phyloP scores from a whole-genome alignment of 352 stramenopile species.

The Pilasporangium apinafurcum region DNA sequence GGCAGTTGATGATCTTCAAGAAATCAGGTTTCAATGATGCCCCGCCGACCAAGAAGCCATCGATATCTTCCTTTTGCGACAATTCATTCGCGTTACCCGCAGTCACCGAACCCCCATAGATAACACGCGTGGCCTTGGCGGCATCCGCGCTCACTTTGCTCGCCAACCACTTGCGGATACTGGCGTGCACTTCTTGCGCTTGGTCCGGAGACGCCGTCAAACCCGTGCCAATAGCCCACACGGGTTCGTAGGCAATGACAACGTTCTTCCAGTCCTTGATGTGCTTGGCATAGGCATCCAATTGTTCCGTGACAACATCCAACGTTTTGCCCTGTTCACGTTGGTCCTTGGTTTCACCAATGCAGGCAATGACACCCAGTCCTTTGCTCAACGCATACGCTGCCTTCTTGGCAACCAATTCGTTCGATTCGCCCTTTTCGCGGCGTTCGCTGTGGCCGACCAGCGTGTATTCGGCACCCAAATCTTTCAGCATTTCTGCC shows the following conservation, averaged over 20 bases:
- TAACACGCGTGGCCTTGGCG: conserved; percentile 91
- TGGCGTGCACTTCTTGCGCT: conserved; percentile 95
- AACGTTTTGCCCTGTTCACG: conserved; percentile 92
- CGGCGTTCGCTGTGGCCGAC: conserved; percentile 96
- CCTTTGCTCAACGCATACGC: conserved; percentile 91
- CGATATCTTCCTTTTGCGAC: conserved; percentile 94
- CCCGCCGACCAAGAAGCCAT: conserved; percentile 98
- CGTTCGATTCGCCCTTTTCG: conserved; percentile 89
- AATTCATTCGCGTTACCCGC: conserved; percentile 90
- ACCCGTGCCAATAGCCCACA: conserved; percentile 98
- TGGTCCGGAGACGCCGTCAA: conserved; percentile 97
- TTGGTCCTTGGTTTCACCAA: conserved; percentile 95
- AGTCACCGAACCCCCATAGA: conserved; percentile 97
- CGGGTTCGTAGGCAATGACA: conserved; percentile 96
- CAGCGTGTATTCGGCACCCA: conserved; percentile 94
- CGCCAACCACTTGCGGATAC: conserved; percentile 92
- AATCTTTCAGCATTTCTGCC: conserved; percentile 96
- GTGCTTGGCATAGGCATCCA: conserved; percentile 86
- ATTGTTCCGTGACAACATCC: conserved; percentile 90
- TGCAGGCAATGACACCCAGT: conserved; percentile 95
- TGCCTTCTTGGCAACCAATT: conserved; percentile 92
- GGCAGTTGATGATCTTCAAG: conserved; percentile 94
- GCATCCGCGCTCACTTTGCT: conserved; percentile 90
- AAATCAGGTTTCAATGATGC: conserved; percentile 97
- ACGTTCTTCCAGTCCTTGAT: conserved; percentile 93